Conservation (phyloP, 192 early-diverging fungal genomes). For the Linnemannia exigua region DNA sequence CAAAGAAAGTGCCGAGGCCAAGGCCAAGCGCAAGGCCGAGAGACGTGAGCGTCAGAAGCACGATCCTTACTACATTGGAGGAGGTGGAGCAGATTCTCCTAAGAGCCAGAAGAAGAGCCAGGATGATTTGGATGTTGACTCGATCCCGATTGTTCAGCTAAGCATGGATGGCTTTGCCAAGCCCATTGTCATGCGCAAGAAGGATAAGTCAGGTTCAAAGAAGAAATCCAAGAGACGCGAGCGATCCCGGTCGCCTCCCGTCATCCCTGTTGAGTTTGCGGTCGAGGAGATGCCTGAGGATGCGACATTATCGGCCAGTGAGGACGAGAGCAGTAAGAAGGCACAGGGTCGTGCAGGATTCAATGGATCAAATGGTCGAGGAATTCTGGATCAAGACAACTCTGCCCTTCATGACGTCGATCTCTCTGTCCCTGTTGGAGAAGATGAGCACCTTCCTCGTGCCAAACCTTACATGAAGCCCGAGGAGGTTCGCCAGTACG, state of each 20-base stretch:
- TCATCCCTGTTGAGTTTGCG: constrained; percentile 61
- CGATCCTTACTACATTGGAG: constrained; percentile 80
- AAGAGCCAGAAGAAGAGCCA: constrained; percentile 54
- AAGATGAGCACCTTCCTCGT: constrained; percentile 69
- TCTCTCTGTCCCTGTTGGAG: constrained; percentile 66
- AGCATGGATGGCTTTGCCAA: constrained; percentile 68
- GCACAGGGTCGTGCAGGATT: neutral
- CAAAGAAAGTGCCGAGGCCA: constrained; percentile 62
- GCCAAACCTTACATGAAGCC: constrained; percentile 66
- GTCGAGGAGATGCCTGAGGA: constrained; percentile 73
- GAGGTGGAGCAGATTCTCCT: constrained; percentile 40
- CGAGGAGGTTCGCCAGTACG: constrained; percentile 64
- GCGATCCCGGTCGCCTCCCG: constrained; percentile 42
- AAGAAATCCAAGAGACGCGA: constrained; percentile 55
- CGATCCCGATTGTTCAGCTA: constrained; percentile 86
- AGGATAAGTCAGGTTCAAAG: constrained; percentile 52
- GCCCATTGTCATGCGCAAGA: constrained; percentile 43
- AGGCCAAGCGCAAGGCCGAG: constrained; percentile 62
- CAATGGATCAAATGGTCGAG: neutral
- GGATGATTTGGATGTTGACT: constrained; percentile 81
- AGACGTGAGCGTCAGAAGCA: constrained; percentile 64
- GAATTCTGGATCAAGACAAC: constrained; percentile 58
- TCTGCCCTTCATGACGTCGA: constrained; percentile 64
- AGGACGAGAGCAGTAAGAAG: constrained; percentile 54
- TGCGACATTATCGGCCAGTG: constrained; percentile 63